A percentile compares a stretch with the other conserved stretches of the same genome.
Conservation (phyloP, 352 stramenopile species). For the Phytopythium vexans region DNA sequence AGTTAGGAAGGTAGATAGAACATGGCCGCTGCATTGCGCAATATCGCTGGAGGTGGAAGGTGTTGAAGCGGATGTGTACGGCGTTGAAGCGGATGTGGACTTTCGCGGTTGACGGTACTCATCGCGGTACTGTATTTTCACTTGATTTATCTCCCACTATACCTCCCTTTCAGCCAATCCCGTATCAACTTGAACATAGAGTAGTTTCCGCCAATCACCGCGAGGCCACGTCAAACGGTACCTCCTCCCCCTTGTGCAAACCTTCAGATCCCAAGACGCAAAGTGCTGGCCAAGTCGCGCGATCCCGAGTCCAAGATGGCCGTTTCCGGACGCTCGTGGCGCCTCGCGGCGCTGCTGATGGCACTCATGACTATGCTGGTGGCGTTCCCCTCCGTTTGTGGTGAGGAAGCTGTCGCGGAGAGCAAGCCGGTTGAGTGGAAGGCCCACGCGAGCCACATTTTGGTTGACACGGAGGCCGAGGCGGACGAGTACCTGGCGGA, state of each 20-base stretch:
- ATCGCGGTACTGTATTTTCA: neutral
- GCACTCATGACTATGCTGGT: constrained; percentile 1
- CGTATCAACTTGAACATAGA: constrained; percentile 5
- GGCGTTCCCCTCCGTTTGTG: constrained; percentile 1
- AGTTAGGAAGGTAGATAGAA: no score
- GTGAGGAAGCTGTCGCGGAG: constrained; percentile 5
- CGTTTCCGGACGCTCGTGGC: neutral
- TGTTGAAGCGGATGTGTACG: no score
- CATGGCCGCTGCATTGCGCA: no score
- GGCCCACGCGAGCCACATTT: constrained; percentile 78
- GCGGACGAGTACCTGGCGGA: constrained; percentile 56
- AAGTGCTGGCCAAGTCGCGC: constrained; percentile 1
- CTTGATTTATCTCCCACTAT: constrained; percentile 5
- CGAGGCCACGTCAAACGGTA: neutral
- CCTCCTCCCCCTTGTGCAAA: neutral
- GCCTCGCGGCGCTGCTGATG: constrained; percentile 2
- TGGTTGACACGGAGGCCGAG: constrained; percentile 67
- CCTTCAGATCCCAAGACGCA: constrained; percentile 1
- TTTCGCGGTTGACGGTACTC: neutral
- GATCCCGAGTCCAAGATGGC: neutral
- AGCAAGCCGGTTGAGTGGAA: constrained; percentile 20
- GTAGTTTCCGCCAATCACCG: constrained; percentile 1
- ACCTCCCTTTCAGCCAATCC: no score
- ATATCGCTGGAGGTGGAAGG: no score
- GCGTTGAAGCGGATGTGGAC: no score